Evolutionary conservation across 2,329 filamentous ascomycete genomes (phyloP).

Genomic region (Diaporthe sp.): DNA sequence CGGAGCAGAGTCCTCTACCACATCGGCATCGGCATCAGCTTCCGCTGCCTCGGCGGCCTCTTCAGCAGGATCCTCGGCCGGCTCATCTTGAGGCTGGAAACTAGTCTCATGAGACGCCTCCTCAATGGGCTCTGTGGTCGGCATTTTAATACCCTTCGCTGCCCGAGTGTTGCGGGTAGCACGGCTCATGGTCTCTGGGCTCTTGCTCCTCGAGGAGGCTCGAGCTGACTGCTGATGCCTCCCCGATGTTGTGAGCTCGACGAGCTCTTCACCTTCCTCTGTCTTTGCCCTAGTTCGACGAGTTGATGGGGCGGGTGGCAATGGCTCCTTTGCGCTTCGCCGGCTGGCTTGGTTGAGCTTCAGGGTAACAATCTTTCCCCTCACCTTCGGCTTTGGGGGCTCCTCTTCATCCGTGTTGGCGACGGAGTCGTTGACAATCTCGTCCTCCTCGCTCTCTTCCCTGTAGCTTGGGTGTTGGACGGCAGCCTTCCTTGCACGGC

Average conservation of each 20-base stretch:
- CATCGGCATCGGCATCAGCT: slow-evolving; percentile 38
- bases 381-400: slow-evolving; percentile 43
- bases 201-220: slow-evolving; percentile 65
- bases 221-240: slow-evolving; percentile 64
- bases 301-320: slow-evolving; percentile 43
- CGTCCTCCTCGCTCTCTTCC: slow-evolving; percentile 59
- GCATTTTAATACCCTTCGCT: slow-evolving; percentile 63
- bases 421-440: slow-evolving; percentile 45
- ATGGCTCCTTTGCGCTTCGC: slow-evolving; percentile 34
- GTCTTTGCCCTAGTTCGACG: slow-evolving; percentile 68
- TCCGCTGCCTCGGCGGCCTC: slow-evolving; percentile 11
- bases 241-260: slow-evolving; percentile 73
- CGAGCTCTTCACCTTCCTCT: slow-evolving; percentile 66
- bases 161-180: slow-evolving; percentile 61
- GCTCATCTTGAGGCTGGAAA: slow-evolving; percentile 40
- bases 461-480: slow-evolving; percentile 60
- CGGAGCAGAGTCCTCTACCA: slow-evolving; percentile 39
- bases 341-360: slow-evolving; percentile 46
- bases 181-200: slow-evolving; percentile 64
- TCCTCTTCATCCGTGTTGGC: slow-evolving; percentile 44
- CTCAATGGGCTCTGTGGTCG: slow-evolving; percentile 60
- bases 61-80: slow-evolving; percentile 50
- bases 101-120: slow-evolving; percentile 67
- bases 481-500: slow-evolving; percentile 62
- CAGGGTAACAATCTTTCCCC: slow-evolving; percentile 60